A percentile compares a stretch with the other conserved stretches of the same genome.
phyloP scores from a whole-genome alignment of 768 basidiomycete genomes.

The Fomitopsis pulvina region DNA sequence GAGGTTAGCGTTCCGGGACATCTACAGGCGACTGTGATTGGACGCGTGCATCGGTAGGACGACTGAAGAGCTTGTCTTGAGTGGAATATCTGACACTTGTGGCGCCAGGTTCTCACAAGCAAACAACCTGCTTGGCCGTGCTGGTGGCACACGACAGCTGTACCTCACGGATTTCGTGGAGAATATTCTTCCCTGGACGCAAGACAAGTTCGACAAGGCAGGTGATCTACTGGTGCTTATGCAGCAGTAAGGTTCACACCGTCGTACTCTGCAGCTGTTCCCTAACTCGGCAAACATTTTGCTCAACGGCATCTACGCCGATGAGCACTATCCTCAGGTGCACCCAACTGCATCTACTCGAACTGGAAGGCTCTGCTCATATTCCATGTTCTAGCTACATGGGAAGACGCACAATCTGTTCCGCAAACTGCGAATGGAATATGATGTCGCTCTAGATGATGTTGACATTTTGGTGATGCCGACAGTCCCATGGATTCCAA shows the following conservation, averaged over 20 bases:
- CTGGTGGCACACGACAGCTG: constrained; percentile 22
- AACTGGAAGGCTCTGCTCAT: not conserved
- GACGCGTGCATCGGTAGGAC: constrained; percentile 12
- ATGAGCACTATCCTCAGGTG: constrained; percentile 23
- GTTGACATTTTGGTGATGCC: constrained; percentile 32
- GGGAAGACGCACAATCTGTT: constrained; percentile 33
- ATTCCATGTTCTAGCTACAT: constrained; percentile 9
- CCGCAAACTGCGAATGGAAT: constrained; percentile 29
- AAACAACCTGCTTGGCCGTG: constrained; percentile 15
- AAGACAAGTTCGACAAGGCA: constrained; percentile 33
- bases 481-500: constrained; percentile 29
- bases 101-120: constrained; percentile 9
- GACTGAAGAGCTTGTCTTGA: not conserved
- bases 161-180: constrained; percentile 26
- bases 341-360: not conserved
- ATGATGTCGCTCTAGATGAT: constrained; percentile 23
- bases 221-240: not conserved
- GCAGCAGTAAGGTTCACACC: constrained; percentile 5
- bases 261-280: constrained; percentile 12
- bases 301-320: constrained; percentile 25
- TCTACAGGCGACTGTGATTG: constrained; percentile 14
- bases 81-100: not conserved
- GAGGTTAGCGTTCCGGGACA: constrained; percentile 36
- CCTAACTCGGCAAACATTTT: constrained; percentile 13
- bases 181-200: constrained; percentile 29